Evolutionary conservation across 495 filamentous ascomycete genomes (phyloP).

Genomic region (Tuber calosporum): DNA sequence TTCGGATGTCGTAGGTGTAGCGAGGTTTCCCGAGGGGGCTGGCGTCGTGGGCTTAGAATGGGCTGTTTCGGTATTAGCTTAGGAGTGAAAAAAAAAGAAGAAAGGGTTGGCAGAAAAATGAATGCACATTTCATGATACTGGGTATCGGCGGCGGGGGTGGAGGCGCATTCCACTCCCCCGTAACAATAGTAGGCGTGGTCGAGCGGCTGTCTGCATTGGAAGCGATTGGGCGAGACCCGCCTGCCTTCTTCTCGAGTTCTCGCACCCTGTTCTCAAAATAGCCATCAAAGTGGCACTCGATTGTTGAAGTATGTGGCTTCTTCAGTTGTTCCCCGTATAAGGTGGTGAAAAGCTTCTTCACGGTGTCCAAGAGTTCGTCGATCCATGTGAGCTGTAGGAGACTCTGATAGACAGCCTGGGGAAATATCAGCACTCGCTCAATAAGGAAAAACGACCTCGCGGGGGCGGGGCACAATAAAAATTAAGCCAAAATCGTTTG

Average conservation of each 20-base stretch:
- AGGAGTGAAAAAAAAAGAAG: not conserved
- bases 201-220: constrained; percentile 35
- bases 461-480: constrained; percentile 67
- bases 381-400: constrained; percentile 92
- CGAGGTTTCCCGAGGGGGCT: not conserved
- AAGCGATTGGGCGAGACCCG: constrained; percentile 43
- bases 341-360: constrained; percentile 74
- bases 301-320: constrained; percentile 68
- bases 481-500: constrained; percentile 86
- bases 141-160: constrained; percentile 51
- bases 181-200: constrained; percentile 44
- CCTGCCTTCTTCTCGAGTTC: constrained; percentile 59
- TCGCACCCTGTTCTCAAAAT: constrained; percentile 85
- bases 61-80: not conserved
- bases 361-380: constrained; percentile 95
- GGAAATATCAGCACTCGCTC: constrained; percentile 26
- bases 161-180: constrained; percentile 41
- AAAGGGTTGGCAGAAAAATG: not conserved
- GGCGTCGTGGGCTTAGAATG: not conserved
- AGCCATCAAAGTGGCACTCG: constrained; percentile 76
- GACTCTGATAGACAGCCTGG: constrained; percentile 92
- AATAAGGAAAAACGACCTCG: constrained; percentile 1
- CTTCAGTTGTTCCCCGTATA: constrained; percentile 81
- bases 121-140: constrained; percentile 41
- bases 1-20: constrained; percentile 57